These are phyloP conservation scores for Acanthamoeba culbertsoni DNA, from an alignment of 208 protist genomes.

Conservation along the genomic window DNA sequence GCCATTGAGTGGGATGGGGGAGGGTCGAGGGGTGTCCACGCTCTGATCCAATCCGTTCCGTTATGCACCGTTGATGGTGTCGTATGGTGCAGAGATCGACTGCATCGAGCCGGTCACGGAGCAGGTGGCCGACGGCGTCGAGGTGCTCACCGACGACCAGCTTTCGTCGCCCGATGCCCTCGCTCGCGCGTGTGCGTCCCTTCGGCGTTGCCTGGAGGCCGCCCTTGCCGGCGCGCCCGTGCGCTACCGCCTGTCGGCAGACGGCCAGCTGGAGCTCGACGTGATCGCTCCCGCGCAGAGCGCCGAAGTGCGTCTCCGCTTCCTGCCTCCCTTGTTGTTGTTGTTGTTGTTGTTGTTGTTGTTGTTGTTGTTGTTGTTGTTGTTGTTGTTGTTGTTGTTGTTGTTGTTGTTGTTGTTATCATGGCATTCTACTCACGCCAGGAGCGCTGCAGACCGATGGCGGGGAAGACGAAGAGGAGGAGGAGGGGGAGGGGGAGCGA, in stretches of 20 bases:
- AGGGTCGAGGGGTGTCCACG: no score
- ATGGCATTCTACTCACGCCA: no score
- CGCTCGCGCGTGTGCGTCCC: background rate
- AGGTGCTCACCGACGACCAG: background rate
- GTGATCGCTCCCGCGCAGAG: background rate
- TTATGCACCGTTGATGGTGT: no score
- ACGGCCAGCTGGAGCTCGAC: background rate
- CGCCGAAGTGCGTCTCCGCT: background rate
- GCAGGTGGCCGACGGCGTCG: background rate
- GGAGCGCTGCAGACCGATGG: no score
- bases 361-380: no score
- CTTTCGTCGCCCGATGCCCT: background rate
- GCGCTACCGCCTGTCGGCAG: background rate
- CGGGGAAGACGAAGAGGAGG: background rate
- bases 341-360: no score
- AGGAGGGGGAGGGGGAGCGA: background rate
- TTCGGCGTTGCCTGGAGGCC: background rate
- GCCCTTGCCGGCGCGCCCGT: background rate
- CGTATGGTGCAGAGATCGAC: background rate
- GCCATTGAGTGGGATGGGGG: no score
- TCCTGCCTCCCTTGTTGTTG: no score
- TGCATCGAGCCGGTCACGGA: background rate
- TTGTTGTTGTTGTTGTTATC: no score
- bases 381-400: no score
- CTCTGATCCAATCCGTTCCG: no score